These are phyloP conservation scores for Neurospora intermedia DNA, from an alignment of 495 filamentous ascomycete species.

Conservation along the genomic window DNA sequence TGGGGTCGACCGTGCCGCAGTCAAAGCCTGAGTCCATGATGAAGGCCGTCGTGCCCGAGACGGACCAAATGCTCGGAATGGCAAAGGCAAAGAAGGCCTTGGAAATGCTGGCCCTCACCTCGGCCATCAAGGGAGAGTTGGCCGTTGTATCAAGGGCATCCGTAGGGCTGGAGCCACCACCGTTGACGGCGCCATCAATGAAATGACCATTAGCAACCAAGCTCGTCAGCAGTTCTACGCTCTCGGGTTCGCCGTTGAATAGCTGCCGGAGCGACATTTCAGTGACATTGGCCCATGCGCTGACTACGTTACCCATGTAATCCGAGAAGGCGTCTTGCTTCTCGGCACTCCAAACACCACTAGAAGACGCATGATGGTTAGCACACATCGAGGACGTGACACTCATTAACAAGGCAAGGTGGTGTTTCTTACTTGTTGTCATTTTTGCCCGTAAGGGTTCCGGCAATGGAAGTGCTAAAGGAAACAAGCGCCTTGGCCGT, in stretches of 20 bases:
- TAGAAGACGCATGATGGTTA: not conserved
- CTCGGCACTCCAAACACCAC: constrained; percentile 4
- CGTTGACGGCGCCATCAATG: constrained; percentile 8
- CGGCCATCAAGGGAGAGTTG: not conserved
- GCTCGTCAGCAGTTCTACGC: constrained; percentile 7
- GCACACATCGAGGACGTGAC: not conserved
- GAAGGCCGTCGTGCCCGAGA: constrained; percentile 16
- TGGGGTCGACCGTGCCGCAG: constrained; percentile 15
- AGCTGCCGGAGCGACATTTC: constrained; percentile 1
- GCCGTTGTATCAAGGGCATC: not conserved
- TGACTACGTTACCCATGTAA: constrained; percentile 14
- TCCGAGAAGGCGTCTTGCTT: constrained; percentile 10
- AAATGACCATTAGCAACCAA: constrained; percentile 20
- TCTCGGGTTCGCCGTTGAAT: constrained; percentile 12
- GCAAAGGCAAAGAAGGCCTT: constrained; percentile 22
- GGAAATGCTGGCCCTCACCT: constrained; percentile 1
- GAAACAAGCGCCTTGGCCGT: constrained; percentile 2
- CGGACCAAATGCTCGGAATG: constrained; percentile 21
- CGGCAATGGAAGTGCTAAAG: not conserved
- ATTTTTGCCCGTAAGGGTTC: not conserved
- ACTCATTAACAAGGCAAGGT: not conserved
- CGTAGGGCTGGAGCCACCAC: not conserved
- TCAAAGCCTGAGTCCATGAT: constrained; percentile 22
- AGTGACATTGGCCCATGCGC: constrained; percentile 9
- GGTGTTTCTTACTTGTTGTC: not conserved